Percentiles rank a stretch among this genome's conserved stretches.
Evolutionary conservation across 371 early-diverging fungal species (phyloP).

Genomic region (Circinella umbellata): DNA sequence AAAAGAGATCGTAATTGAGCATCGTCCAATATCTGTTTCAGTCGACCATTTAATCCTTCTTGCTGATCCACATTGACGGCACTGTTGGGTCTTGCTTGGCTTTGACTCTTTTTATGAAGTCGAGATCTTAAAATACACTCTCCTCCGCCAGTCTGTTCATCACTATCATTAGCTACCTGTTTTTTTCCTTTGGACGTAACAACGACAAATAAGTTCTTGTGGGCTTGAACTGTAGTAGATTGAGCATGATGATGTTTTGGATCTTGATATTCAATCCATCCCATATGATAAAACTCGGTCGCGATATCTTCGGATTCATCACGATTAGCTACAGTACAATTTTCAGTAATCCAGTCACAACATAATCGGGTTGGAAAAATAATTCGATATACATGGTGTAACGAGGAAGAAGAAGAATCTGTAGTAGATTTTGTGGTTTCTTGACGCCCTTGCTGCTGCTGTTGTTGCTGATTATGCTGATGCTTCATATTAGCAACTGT

Average conservation of each 20-base stretch:
- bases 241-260: conserved; percentile 6
- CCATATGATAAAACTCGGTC: conserved; percentile 54
- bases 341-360: conserved; percentile 67
- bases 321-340: conserved; percentile 59
- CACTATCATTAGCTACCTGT: conserved; percentile 1
- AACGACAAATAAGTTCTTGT: conserved; percentile 16
- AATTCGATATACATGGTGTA: conserved; percentile 20
- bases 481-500: conserved; percentile 24
- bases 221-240: conserved; percentile 8
- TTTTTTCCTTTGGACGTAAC: conserved; percentile 26
- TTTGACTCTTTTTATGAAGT: no score
- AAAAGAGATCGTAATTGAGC: conserved; percentile 62
- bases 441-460: conserved; percentile 6
- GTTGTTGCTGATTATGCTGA: conserved; percentile 3
- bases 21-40: conserved; percentile 66
- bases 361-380: conserved; percentile 47
- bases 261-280: conserved; percentile 57
- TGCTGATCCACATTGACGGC: conserved; percentile 2
- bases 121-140: no score
- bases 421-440: no score
- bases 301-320: conserved; percentile 65
- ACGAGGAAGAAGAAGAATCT: no score
- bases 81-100: conserved; percentile 1
- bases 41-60: conserved; percentile 22
- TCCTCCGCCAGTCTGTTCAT: not conserved